A percentile compares a stretch with the other conserved stretches of the same genome.
Conservation (phyloP, 2,329 filamentous ascomycete species). For the Alternaria brassicae region DNA sequence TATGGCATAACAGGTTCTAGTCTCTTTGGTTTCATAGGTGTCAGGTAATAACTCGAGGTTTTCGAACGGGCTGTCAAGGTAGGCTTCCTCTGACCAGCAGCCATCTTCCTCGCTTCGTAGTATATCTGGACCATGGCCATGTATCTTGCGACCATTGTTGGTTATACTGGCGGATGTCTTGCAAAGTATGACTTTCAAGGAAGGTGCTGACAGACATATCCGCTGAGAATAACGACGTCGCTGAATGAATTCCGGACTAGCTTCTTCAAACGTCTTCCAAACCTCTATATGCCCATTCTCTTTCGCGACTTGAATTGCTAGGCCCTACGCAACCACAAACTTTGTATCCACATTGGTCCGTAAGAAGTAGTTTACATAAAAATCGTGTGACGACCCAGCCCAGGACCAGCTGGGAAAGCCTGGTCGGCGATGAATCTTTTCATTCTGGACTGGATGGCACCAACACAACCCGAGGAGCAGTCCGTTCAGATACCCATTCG, state of each 20-base stretch:
- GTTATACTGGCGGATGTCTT: background rate
- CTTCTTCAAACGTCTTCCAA: background rate
- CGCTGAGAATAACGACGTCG: background rate
- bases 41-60: background rate
- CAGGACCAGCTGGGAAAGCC: background rate
- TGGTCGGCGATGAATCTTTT: background rate
- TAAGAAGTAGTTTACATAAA: rapidly evolving
- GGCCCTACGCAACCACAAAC: background rate
- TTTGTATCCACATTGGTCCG: background rate
- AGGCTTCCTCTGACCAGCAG: background rate
- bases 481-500: background rate
- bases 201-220: background rate
- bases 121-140: background rate
- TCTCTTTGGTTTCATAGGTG: background rate
- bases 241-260: background rate
- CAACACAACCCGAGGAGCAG: background rate
- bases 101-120: background rate
- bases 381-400: background rate
- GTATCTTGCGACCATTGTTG: background rate
- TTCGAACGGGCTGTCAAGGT: background rate
- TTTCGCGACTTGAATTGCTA: background rate
- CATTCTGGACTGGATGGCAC: background rate
- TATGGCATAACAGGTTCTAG: background rate
- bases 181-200: background rate
- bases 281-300: background rate